Percentiles rank a stretch among this genome's conserved stretches.
Conservation (phyloP, 176 grass and related monocot genomes). For the Tuctoria greenei region DNA sequence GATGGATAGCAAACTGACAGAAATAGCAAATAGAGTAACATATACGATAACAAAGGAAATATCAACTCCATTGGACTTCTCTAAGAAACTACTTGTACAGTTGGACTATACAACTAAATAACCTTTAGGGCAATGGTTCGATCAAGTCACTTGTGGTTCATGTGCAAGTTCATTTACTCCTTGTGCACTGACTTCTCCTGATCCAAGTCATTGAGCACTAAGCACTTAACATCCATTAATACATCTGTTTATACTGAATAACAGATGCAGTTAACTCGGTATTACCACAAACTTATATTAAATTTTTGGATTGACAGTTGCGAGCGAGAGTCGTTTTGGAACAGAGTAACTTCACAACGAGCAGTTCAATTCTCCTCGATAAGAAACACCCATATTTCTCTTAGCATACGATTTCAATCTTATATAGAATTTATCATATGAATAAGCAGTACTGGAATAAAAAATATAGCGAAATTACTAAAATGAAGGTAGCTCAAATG, state of each 20-base stretch:
- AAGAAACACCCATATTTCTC: background rate
- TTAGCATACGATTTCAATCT: background rate
- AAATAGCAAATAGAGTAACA: no score
- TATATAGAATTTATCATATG: background rate
- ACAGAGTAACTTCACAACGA: no score
- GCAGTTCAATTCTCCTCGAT: no score
- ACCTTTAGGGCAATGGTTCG: background rate
- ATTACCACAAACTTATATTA: no score
- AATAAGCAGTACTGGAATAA: no score
- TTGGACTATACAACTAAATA: background rate
- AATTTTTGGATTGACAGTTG: no score
- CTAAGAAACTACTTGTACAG: background rate
- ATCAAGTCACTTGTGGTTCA: background rate
- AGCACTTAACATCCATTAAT: background rate
- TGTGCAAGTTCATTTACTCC: conserved; percentile 26
- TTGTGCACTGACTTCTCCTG: conserved; percentile 14
- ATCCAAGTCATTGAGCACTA: conserved; percentile 37
- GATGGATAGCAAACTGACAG: no score
- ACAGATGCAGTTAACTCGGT: no score
- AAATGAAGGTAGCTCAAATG: background rate
- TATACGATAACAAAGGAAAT: no score
- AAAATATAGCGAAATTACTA: no score
- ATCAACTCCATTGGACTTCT: no score
- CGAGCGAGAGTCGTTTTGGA: no score
- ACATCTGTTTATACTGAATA: background rate